Evolutionary conservation across 352 stramenopile species (phyloP).

Genomic region (Phytopythium sindhum): DNA sequence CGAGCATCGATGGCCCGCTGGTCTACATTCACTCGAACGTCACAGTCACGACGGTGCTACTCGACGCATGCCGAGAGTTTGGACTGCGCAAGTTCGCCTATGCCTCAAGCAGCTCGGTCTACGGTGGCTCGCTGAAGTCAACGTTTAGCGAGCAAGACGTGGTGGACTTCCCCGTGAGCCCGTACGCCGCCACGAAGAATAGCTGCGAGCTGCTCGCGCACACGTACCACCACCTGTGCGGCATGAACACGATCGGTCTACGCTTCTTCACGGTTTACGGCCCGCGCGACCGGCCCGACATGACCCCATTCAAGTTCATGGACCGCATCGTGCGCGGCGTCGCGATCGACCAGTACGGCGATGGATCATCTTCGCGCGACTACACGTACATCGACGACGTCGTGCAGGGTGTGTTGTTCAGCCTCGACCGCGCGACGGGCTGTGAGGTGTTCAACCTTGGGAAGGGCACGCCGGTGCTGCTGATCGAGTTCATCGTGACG

Average conservation of each 20-base stretch:
- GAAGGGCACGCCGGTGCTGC: constrained; percentile 88
- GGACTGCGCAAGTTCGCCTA: constrained; percentile 95
- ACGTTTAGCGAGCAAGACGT: constrained; percentile 89
- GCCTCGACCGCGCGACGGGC: constrained; percentile 57
- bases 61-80: constrained; percentile 91
- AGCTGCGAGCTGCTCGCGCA: constrained; percentile 95
- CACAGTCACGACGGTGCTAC: constrained; percentile 89
- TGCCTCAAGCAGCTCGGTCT: constrained; percentile 93
- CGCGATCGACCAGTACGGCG: constrained; percentile 96
- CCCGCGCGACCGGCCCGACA: constrained; percentile 94
- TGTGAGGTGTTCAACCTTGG: constrained; percentile 98
- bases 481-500: constrained; percentile 94
- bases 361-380: constrained; percentile 93
- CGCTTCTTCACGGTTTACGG: constrained; percentile 99
- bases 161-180: constrained; percentile 93
- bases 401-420: constrained; percentile 92
- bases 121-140: constrained; percentile 90
- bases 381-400: constrained; percentile 99
- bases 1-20: constrained; percentile 97
- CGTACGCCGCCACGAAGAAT: constrained; percentile 98
- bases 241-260: constrained; percentile 92
- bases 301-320: constrained; percentile 99
- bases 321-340: constrained; percentile 90
- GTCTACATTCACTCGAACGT: constrained; percentile 99
- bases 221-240: constrained; percentile 97